Evolutionary conservation across 768 basidiomycete genomes (phyloP).

Genomic region (Gloeostereum incarnatum): DNA sequence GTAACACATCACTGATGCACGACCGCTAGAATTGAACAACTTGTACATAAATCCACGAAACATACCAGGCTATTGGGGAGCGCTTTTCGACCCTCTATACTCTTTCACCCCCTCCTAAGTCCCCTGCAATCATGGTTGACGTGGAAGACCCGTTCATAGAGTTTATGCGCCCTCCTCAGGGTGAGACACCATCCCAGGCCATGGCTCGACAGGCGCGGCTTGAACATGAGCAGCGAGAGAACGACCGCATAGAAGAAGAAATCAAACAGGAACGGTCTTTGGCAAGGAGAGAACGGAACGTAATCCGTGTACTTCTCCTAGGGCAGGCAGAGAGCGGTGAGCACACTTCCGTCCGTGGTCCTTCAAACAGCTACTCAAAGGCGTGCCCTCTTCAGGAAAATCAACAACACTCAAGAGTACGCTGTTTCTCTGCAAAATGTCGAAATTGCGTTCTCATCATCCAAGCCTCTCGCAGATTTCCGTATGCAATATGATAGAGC

Average conservation of each 20-base stretch:
- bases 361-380: slow-evolving; percentile 1
- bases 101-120: too few relatives aligned
- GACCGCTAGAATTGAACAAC: too few relatives aligned
- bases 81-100: too few relatives aligned
- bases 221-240: slow-evolving; percentile 34
- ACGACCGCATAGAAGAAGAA: slow-evolving; percentile 52
- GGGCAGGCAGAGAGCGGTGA: slow-evolving; percentile 61
- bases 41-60: too few relatives aligned
- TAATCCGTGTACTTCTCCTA: slow-evolving; percentile 51
- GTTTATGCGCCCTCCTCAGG: slow-evolving; percentile 34
- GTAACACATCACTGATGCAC: too few relatives aligned
- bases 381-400: slow-evolving; percentile 37
- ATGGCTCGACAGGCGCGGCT: slow-evolving; percentile 36
- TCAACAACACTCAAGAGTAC: slow-evolving; percentile 61
- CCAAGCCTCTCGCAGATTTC: slow-evolving; percentile 38
- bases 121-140: too few relatives aligned
- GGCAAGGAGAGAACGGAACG: slow-evolving; percentile 33
- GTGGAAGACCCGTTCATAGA: slow-evolving; percentile 32
- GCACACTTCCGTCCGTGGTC: slow-evolving; percentile 13
- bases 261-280: slow-evolving; percentile 37
- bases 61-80: too few relatives aligned
- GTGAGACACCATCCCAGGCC: slow-evolving; percentile 43
- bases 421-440: slow-evolving; percentile 11
- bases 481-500: slow-evolving; percentile 57
- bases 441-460: slow-evolving; percentile 3